Evolutionary conservation across 495 filamentous ascomycete species (phyloP).

Genomic region (Xylaria longipes): DNA sequence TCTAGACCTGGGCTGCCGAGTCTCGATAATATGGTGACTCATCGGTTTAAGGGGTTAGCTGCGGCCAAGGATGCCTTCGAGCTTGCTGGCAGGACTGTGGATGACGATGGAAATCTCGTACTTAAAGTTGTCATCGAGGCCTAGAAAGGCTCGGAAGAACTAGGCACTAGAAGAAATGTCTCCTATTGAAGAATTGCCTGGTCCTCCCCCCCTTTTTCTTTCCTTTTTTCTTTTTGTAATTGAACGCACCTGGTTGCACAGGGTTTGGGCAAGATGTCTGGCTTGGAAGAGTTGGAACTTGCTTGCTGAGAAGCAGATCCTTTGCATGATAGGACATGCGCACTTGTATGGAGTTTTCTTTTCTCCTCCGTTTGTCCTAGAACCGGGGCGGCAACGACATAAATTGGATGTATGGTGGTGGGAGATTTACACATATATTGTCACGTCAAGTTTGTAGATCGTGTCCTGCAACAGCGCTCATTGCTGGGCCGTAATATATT

Average conservation of each 20-base stretch:
- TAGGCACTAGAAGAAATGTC: background rate
- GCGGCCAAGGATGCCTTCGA: conserved; percentile 73
- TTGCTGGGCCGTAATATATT: background rate
- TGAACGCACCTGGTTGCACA: background rate
- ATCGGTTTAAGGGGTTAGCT: conserved; percentile 72
- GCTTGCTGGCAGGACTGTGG: conserved; percentile 80
- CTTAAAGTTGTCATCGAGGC: conserved; percentile 84
- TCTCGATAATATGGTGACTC: conserved; percentile 75
- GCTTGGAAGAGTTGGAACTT: background rate
- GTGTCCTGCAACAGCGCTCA: too few species aligned
- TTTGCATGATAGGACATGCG: background rate
- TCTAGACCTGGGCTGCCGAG: conserved; percentile 61
- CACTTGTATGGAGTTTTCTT: background rate
- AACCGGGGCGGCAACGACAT: background rate
- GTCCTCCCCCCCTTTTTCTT: background rate
- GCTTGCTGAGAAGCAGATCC: background rate
- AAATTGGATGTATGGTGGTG: background rate
- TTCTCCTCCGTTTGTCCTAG: background rate
- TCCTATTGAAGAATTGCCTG: background rate
- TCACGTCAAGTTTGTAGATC: background rate
- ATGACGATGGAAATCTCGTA: conserved; percentile 77
- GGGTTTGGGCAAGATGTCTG: background rate
- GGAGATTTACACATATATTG: background rate
- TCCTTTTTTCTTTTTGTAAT: background rate
- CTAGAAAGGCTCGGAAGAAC: conserved; percentile 28